Base-by-base conservation (phyloP, 805 yeast species). In the Ogataea methylovora region DNA sequence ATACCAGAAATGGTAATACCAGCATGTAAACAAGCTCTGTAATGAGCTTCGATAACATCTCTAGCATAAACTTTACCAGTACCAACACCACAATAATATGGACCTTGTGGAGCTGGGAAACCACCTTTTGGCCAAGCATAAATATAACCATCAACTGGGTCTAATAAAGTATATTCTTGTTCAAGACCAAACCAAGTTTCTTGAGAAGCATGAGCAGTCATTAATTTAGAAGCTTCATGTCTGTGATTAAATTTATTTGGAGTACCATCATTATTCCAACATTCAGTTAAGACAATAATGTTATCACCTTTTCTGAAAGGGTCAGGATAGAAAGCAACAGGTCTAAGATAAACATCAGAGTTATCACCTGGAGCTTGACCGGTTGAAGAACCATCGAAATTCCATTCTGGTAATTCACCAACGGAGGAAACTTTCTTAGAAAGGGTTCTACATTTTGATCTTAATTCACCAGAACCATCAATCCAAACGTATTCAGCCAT, bases 121-220 rank as follows among this genome's bases (percentile, higher is more conserved):
- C 97, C 98, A 53, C 97, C 97, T 73, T 84, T 80, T 65, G 98
- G 98, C 98, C 98, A 92, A 47, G 95, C 97, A 66, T 88, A 92
- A 43, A 83, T 87, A 54, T 81, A 69, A 63, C 84, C 95, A 54
- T 65, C 81, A 34, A 54, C 49, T 62, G 84, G 81, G 65, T 92
- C 98, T 57, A 92, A 84, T 61, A 92, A 69, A 48, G 98, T 92
- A 73, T 92, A 92, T 67, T 92, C 98, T 73, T 92, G 98, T 71
- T 92, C 98, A 54, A 92, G 73, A 66, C 98, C 98, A 53, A 92
- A 92, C 98, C 98, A 92, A 52, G 86, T 79, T 49, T 74, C 72
- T 65, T 84, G 85, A 45, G 71, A 75, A 52, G 74, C 68, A 67
- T 90, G 96, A 46, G 95, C 95, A 56, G 77, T 77, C 90, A 92